Conservation (phyloP, 805 yeast genomes). For the Suhomyces sp. region DNA sequence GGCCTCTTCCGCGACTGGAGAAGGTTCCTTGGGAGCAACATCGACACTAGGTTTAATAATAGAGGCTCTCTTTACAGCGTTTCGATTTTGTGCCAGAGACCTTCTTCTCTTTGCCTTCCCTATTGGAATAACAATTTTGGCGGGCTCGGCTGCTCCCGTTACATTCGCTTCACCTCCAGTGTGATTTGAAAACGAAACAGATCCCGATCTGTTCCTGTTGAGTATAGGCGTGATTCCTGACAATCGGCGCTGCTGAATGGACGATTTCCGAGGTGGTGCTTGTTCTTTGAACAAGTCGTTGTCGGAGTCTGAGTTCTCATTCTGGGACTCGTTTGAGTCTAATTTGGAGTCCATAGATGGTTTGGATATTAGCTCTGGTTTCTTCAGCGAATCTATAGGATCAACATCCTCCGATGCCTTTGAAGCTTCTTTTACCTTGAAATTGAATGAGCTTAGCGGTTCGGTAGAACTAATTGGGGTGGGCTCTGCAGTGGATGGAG, state of each 20-base stretch:
- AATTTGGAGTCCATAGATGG: not conserved
- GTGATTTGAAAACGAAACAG: slow-evolving; percentile 23
- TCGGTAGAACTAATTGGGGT: not conserved
- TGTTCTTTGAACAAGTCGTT: slow-evolving; percentile 30
- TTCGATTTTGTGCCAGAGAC: slow-evolving; percentile 17
- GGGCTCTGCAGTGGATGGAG: not conserved
- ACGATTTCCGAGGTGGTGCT: slow-evolving; percentile 28
- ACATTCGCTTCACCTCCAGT: slow-evolving; percentile 9
- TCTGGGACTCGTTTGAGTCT: not conserved
- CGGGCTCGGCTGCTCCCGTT: slow-evolving; percentile 20
- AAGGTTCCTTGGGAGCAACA: slow-evolving; percentile 11
- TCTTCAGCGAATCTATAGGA: slow-evolving; percentile 18
- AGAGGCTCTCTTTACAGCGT: slow-evolving; percentile 6
- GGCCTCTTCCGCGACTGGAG: slow-evolving; percentile 11
- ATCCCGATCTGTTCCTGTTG: slow-evolving; percentile 26
- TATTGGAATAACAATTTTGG: slow-evolving; percentile 38
- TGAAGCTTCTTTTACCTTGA: slow-evolving; percentile 4
- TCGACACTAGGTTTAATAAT: slow-evolving; percentile 1
- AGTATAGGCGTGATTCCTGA: slow-evolving; percentile 32
- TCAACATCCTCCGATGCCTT: slow-evolving; percentile 20
- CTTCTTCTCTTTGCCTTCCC: slow-evolving; percentile 30
- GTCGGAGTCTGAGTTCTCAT: slow-evolving; percentile 17
- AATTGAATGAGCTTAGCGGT: slow-evolving; percentile 5
- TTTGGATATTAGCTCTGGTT: not conserved
- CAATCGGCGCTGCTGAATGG: slow-evolving; percentile 32